These are phyloP conservation scores for Delphinella strobiligena DNA, from an alignment of 2,329 filamentous ascomycete species.

Conservation along the genomic window DNA sequence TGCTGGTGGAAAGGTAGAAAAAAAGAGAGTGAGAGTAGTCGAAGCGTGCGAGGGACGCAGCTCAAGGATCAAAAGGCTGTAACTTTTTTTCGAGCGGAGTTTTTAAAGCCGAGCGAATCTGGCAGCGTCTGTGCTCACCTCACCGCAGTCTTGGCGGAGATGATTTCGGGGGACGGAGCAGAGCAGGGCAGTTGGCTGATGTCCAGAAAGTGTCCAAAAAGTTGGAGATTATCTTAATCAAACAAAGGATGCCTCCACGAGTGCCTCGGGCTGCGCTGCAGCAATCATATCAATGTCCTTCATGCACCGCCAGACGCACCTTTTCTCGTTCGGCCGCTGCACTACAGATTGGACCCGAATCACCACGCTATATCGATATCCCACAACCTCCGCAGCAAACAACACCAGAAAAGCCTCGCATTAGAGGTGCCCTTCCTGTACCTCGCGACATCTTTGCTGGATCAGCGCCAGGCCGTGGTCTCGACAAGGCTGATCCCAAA, in stretches of 20 bases:
- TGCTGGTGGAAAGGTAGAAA: background rate
- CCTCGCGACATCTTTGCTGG: constrained; percentile 66
- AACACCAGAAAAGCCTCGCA: constrained; percentile 30
- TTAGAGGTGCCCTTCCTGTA: constrained; percentile 72
- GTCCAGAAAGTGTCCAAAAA: too few species aligned
- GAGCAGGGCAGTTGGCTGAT: too few species aligned
- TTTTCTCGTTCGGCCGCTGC: constrained; percentile 36
- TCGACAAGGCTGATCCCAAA: constrained; percentile 4
- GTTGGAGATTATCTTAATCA: background rate
- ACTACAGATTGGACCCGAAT: constrained; percentile 61
- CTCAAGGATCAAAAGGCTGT: background rate
- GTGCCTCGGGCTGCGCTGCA: constrained; percentile 20
- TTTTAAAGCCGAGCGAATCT: too few species aligned
- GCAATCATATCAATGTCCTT: constrained; percentile 22
- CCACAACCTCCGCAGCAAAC: constrained; percentile 64
- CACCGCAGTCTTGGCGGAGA: background rate
- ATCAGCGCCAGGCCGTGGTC: constrained; percentile 14
- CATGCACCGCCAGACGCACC: constrained; percentile 20
- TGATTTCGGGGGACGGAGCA: background rate
- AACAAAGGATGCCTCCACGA: constrained; percentile 26
- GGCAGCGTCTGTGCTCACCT: too few species aligned
- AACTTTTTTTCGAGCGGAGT: constrained; percentile 7
- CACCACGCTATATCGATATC: constrained; percentile 74
- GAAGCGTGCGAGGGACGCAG: background rate
- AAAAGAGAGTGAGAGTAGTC: background rate